phyloP scores from a whole-genome alignment of 1,284 basidiomycete genomes.

The Pulchroboletus neoregius region DNA sequence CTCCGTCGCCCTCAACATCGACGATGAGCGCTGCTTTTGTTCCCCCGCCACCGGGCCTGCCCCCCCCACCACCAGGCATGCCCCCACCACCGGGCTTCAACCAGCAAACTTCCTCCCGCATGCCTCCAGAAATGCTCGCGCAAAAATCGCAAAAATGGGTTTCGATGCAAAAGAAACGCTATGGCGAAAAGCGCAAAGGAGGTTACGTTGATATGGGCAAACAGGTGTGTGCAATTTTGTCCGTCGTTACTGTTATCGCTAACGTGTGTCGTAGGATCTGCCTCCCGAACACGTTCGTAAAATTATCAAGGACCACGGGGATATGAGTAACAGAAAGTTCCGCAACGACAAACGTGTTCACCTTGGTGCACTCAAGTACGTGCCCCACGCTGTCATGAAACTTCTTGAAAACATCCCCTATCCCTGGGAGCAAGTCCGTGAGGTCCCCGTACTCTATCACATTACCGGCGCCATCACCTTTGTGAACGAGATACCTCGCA shows the following conservation, averaged over 20 bases:
- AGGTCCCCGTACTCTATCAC: conserved; percentile 95
- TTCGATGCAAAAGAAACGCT: conserved; percentile 88
- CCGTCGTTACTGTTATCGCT: conserved; percentile 12
- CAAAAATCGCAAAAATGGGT: conserved; percentile 93
- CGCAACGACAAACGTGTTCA: conserved; percentile 99
- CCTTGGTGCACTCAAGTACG: conserved; percentile 96
- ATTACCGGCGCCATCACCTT: conserved; percentile 99
- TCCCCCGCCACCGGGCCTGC: conserved; percentile 56
- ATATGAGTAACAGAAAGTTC: conserved; percentile 97
- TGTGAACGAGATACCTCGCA: conserved; percentile 95
- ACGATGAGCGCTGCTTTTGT: conserved; percentile 34
- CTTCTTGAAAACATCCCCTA: conserved; percentile 98
- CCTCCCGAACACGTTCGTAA: conserved; percentile 94
- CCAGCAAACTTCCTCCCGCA: conserved; percentile 51
- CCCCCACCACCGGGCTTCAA: conserved; percentile 44
- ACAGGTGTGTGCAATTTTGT: conserved; percentile 52
- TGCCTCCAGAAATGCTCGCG: conserved; percentile 75
- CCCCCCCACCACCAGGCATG: conserved; percentile 60
- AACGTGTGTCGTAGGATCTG: conserved; percentile 53
- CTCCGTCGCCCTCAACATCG: conserved; percentile 29
- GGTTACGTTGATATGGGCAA: conserved; percentile 92
- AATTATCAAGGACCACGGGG: conserved; percentile 97
- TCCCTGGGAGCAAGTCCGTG: conserved; percentile 99
- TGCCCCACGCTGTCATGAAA: conserved; percentile 99
- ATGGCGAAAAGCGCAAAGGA: conserved; percentile 84